phyloP scores from a whole-genome alignment of 2,329 filamentous ascomycete species.

The Cryphonectria nitschkei region DNA sequence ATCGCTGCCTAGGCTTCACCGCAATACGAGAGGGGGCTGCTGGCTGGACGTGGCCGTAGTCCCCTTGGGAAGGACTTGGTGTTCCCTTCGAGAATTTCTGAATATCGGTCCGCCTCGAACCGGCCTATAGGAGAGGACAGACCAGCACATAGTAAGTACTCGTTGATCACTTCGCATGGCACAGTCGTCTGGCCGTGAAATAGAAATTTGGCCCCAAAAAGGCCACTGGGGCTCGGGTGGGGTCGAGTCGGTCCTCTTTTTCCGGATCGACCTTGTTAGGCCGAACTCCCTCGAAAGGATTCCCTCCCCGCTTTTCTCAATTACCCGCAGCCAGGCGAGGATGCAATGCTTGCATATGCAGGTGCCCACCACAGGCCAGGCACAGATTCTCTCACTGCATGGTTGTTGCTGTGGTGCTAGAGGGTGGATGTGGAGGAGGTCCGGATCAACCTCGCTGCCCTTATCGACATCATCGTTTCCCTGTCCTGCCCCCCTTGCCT shows the following conservation, averaged over 20 bases:
- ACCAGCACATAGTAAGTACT: too few species aligned
- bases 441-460: neutral
- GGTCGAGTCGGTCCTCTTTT: slow-evolving; percentile 1
- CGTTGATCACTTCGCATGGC: neutral
- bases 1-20: neutral
- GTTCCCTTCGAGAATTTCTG: neutral
- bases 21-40: neutral
- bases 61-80: neutral
- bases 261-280: neutral
- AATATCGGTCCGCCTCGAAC: neutral
- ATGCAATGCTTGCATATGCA: neutral
- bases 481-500: neutral
- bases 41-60: neutral
- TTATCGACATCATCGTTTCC: neutral
- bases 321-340: slow-evolving; percentile 2
- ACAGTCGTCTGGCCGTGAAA: neutral
- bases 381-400: neutral
- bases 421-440: neutral
- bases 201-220: neutral
- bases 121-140: neutral
- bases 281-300: neutral
- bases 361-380: neutral
- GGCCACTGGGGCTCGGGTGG: neutral
- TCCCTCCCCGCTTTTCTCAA: neutral
- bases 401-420: neutral